Evolutionary conservation across 2,329 filamentous ascomycete species (phyloP).

Genomic region (Calonectria fujianensis): DNA sequence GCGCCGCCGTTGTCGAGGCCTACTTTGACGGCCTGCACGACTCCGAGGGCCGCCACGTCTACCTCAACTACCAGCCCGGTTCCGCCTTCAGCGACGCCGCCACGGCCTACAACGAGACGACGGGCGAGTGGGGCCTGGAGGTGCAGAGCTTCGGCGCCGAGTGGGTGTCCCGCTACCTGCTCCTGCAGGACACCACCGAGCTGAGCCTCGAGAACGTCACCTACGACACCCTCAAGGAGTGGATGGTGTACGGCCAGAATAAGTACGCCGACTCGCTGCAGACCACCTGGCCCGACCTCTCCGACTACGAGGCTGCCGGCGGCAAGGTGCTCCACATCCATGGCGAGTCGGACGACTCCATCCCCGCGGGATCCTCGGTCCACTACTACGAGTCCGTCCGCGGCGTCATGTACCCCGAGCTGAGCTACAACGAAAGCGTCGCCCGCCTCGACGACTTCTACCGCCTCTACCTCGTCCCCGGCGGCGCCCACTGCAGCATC

Average conservation of each 20-base stretch:
- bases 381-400: constrained; percentile 73
- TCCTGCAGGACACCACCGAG: constrained; percentile 59
- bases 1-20: constrained; percentile 56
- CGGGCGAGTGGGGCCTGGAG: constrained; percentile 56
- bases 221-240: constrained; percentile 71
- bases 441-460: constrained; percentile 69
- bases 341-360: constrained; percentile 71
- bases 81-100: constrained; percentile 59
- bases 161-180: constrained; percentile 63
- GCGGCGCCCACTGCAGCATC: constrained; percentile 69
- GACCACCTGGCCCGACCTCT: constrained; percentile 72
- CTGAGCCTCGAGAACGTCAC: constrained; percentile 67
- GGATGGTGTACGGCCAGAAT: constrained; percentile 69
- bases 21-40: constrained; percentile 62
- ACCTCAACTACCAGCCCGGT: constrained; percentile 59
- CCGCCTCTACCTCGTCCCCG: constrained; percentile 64
- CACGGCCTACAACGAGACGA: constrained; percentile 57
- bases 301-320: constrained; percentile 67
- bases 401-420: constrained; percentile 66
- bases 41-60: constrained; percentile 59
- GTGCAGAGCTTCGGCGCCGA: constrained; percentile 58
- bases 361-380: constrained; percentile 72
- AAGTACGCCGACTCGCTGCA: constrained; percentile 71
- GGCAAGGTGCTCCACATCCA: constrained; percentile 76
- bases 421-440: constrained; percentile 62